Base-by-base conservation (phyloP, 2,329 filamentous ascomycete genomes). In the Colletotrichum eremochloae region DNA sequence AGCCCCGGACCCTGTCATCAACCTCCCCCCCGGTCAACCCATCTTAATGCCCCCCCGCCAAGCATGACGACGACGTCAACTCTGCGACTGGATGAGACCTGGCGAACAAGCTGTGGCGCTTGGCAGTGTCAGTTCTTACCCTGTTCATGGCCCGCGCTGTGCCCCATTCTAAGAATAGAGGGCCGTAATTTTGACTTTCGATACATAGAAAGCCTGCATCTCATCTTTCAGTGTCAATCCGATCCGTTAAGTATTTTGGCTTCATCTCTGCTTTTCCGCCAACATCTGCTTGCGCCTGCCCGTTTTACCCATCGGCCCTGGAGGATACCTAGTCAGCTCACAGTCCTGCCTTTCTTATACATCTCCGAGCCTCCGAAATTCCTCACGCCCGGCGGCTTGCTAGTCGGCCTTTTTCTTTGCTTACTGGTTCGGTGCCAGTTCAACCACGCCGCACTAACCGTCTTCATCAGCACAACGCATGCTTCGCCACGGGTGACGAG, bases 401-500 rank as follows among this genome's bases (percentile, higher is more conserved):
- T 24, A 52, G 24, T 58, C 64, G 33, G 38, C 31, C 44, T 24
- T 63, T 15, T 42, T 42, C 14, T 63, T 69, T 56, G 14, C 24
- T 33, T 36, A 50, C 31, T 57, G 55, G 67, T 42, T 42, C 60
- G 62, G 62, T 63, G 67, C 61, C 57, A 63, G 52, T 44, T 67
- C 56, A 56, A 61, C 67, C 60, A 56, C 46, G 46, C 42, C 48
- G 38, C 48, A 50, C 46, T 60, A 67, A 58, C 24, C 67, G 55
- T 63, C 55, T 44, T 50, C 68, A 64, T 71, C 67, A 52, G 62
- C 61, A 68, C 20, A 42, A 42, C 55, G 44, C 60, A 52, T 64
- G 57, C 71, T 71, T 63, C 71, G 71, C 71, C 71, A 73, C 58
- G 46, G 71, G 62, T 73, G 62, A 73, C 71, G 71, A 73, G 57